A percentile compares a stretch with the other conserved stretches of the same genome.
These are phyloP conservation scores for Debaryomyces nepalensis DNA, from an alignment of 1,139 yeast species.

Conservation along the genomic window DNA sequence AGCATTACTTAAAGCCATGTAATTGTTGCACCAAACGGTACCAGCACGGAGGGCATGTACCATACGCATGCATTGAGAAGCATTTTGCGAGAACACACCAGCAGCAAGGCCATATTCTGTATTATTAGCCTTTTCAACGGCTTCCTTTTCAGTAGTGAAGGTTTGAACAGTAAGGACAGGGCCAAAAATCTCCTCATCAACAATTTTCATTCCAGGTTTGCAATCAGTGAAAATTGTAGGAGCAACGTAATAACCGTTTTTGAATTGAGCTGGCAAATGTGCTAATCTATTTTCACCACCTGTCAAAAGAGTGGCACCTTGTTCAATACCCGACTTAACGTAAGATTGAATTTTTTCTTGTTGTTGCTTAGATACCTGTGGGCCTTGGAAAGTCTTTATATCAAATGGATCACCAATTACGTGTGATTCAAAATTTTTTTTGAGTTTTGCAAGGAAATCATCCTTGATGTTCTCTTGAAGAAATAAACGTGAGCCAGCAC, in stretches of 20 bases:
- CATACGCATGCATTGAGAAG: slow-evolving; percentile 65
- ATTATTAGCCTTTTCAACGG: slow-evolving; percentile 62
- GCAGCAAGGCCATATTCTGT: slow-evolving; percentile 75
- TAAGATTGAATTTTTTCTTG: slow-evolving; percentile 65
- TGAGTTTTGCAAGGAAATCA: slow-evolving; percentile 48
- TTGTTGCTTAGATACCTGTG: slow-evolving; percentile 71
- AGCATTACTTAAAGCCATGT: slow-evolving; percentile 29
- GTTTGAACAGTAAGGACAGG: slow-evolving; percentile 71
- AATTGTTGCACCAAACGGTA: slow-evolving; percentile 33
- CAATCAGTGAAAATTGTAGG: slow-evolving; percentile 74
- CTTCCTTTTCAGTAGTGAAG: slow-evolving; percentile 68
- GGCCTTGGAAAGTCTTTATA: slow-evolving; percentile 67
- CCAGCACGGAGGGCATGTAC: slow-evolving; percentile 39
- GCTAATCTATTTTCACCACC: slow-evolving; percentile 66
- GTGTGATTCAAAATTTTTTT: slow-evolving; percentile 25
- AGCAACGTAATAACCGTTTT: slow-evolving; percentile 66
- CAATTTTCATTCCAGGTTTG: slow-evolving; percentile 59
- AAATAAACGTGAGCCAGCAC: slow-evolving; percentile 73
- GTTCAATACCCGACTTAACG: slow-evolving; percentile 64
- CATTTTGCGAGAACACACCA: slow-evolving; percentile 50
- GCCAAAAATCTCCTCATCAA: slow-evolving; percentile 76
- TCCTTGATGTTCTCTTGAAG: slow-evolving; percentile 71
- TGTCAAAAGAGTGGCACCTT: slow-evolving; percentile 66
- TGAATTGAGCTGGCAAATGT: slow-evolving; percentile 18
- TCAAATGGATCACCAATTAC: slow-evolving; percentile 68